Evolutionary conservation across 2,329 filamentous ascomycete genomes (phyloP).

Genomic region (Colletotrichum tropicale): DNA sequence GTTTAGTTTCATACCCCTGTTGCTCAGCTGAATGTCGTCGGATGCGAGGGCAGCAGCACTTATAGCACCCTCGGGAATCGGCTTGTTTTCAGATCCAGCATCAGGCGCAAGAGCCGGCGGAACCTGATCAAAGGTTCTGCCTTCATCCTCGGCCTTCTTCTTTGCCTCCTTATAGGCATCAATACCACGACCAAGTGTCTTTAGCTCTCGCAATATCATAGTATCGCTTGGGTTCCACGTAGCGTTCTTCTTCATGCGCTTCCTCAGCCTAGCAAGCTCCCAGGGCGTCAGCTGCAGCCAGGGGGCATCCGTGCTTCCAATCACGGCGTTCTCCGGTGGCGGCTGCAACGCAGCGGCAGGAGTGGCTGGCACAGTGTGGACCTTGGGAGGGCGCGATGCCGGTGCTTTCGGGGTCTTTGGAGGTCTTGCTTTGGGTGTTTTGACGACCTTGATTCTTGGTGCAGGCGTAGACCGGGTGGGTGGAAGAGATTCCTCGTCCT

Average conservation of each 20-base stretch:
- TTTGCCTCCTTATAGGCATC: conserved; percentile 67
- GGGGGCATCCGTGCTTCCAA: conserved; percentile 64
- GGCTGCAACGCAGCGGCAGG: conserved; percentile 54
- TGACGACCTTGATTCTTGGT: conserved; percentile 56
- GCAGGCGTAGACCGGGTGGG: conserved; percentile 36
- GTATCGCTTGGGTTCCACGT: conserved; percentile 85
- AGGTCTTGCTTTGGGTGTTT: conserved; percentile 31
- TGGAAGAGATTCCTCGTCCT: conserved; percentile 26
- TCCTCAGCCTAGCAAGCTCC: conserved; percentile 72
- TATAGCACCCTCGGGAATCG: conserved; percentile 64
- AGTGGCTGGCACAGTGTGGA: conserved; percentile 28
- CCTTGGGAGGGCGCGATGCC: conserved; percentile 25
- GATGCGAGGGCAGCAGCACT: conserved; percentile 59
- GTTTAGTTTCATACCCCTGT: conserved; percentile 79
- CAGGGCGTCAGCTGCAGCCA: conserved; percentile 71
- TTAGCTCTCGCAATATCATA: conserved; percentile 82
- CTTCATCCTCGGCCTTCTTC: conserved; percentile 68
- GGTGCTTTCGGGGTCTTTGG: conserved; percentile 46
- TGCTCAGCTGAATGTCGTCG: conserved; percentile 69
- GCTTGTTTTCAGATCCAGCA: conserved; percentile 53
- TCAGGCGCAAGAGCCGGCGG: conserved; percentile 49
- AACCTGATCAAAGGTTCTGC: conserved; percentile 60
- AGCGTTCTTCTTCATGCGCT: conserved; percentile 91
- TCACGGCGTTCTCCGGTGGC: conserved; percentile 62
- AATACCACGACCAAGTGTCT: conserved; percentile 69